Evolutionary conservation across 208 protist genomes (phyloP), one percentile per base, ranked within the genome.

Genomic region (Leishmania braziliensis): DNA sequence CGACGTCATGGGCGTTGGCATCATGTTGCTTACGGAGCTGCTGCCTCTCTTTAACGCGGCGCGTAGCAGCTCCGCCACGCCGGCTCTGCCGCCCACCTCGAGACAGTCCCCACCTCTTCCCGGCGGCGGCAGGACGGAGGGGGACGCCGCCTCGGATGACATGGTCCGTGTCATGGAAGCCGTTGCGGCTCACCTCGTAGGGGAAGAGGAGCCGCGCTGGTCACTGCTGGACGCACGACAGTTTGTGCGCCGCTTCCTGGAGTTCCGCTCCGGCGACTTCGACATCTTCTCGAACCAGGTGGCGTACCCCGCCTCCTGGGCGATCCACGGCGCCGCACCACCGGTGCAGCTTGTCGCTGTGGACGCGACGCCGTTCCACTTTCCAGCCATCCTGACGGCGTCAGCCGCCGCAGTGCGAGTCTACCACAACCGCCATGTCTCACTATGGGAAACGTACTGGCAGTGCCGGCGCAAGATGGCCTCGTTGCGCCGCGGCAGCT

Each of bases 371-470:
- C 84, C 77, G 50, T 75, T 86, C 76, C 4, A 79, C n/a, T 75
- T 90, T 65, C 60, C 85, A 5, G 12, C 53, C 51, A 23, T 46
- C 5, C 43, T 54, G n/a, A 50, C 58, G 53, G 77, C 70, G 48
- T 60, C 77, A 1, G n/a, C 77, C 0, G 43, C 62, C 9, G 16
- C 23, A 10, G 76, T 83, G 62, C 76, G 43, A 4, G 81, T 88
- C 33, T 89, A 89, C 79, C 89, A 92, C n/a, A 93, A 92, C 72
- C 83, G 83, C 46, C 87, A 93, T 76, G 53, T 91, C 65, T 86
- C 89, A 29, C 77, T 93, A 36, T 95, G 91, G 91, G 87, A 90
- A 78, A 82, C 80, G 46, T 92, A 93, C 73, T 93, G 90, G 87
- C 87, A 84, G n/a, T 89, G 83, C 51, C 80, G 87, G 9, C 81